phyloP scores from a whole-genome alignment of 73 alveolate species.

The Uronychia binucleata region DNA sequence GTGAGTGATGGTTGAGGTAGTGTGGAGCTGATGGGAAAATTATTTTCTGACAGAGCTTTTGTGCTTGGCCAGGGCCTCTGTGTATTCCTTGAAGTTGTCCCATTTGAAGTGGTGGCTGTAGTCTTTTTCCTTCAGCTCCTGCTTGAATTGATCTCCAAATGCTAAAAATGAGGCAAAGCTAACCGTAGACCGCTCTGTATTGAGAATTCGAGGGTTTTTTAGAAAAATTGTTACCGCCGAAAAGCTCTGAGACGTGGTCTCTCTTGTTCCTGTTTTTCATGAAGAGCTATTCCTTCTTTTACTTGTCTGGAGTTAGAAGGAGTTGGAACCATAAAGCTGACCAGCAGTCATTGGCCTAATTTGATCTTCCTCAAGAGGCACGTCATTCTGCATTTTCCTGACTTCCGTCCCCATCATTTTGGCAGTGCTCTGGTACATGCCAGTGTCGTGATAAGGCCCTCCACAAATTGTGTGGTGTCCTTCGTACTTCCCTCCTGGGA shows the following conservation, averaged over 20 bases:
- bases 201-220: constrained; percentile 11
- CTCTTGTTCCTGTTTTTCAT: constrained; percentile 20
- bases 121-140: constrained; percentile 5
- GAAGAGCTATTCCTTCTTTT: constrained; percentile 3
- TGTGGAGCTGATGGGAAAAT: no score
- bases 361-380: no score
- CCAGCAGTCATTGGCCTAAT: constrained; percentile 36
- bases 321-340: constrained; percentile 24
- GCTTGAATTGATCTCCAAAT: constrained; percentile 16
- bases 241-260: constrained; percentile 19
- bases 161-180: no score
- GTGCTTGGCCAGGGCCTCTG: constrained; percentile 9
- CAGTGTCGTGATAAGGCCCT: no score
- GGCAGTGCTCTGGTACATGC: no score
- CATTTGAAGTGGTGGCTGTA: constrained; percentile 22
- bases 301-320: no score
- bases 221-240: constrained; percentile 6
- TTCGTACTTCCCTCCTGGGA: no score
- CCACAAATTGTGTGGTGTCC: no score
- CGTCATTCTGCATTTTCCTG: no score
- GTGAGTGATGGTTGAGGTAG: no score
- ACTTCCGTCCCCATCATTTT: no score
- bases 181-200: neutral
- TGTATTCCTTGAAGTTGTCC: constrained; percentile 11
- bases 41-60: constrained; percentile 18